Evolutionary conservation across 169 alveolate species (phyloP), one percentile per base, ranked within the genome.

Genomic region (Amoebophrya sp.): DNA sequence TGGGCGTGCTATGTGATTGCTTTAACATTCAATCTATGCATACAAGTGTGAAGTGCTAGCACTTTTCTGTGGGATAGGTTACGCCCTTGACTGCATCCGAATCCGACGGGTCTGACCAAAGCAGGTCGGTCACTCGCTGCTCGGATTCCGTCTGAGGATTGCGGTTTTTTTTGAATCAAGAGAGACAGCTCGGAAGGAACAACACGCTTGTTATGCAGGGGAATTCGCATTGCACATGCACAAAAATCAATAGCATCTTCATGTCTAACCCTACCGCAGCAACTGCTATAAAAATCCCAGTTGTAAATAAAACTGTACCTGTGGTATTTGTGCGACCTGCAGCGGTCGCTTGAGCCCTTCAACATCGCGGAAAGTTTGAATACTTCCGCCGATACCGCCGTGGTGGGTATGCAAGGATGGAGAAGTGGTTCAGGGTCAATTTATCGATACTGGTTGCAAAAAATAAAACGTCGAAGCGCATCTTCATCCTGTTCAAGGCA

Each of bases 321-420:
- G 32, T 1, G 95, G 95, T 40, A 98, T 98, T 93, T 99, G 99
- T 25, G 99, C 96, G 38, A 98, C 99, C 90, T 96, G 97, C 77
- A 99, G 93, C 29, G 99, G 99, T 90, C 99, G 95, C 94, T 95
- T 94, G 38, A 99, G 93, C 53, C 94, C 94, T 54, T 97, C 98
- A 40, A 99, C 97, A 93, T 99, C 99, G 40, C 96, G 96, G 90
- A 98, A 94, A 88, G 95, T 94, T 89, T 98, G 94, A 66, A 99
- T 95, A 47, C 98, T 95, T 77, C 98, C 97, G 23, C 99, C 99
- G 83, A 99, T 99, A 39, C 99, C 99, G 39, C 99, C 99, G 95
- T 99, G 99, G n/a, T n/a, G n/a, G n/a, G n/a, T n/a, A n/a, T n/a
- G n/a, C n/a, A n/a, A n/a, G n/a, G n/a, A n/a, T n/a, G n/a, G n/a